Conservation (phyloP, 805 yeast genomes). For the Kazachstania africana region DNA sequence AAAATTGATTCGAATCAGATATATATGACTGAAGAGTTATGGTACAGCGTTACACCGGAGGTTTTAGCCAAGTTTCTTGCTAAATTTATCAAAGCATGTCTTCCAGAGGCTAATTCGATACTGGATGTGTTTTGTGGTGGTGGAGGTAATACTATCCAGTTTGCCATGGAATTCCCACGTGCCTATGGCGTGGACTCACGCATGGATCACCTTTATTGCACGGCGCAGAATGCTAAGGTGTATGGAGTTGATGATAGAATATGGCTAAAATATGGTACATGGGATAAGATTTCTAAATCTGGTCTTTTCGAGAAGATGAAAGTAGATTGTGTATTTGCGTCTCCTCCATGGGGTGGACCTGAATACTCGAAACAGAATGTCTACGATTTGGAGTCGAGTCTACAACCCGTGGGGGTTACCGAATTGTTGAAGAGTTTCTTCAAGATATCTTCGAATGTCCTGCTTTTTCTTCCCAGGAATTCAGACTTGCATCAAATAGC, state of each 20-base stretch:
- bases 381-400: slow-evolving; percentile 35
- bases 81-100: slow-evolving; percentile 36
- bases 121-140: slow-evolving; percentile 79
- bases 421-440: slow-evolving; percentile 33
- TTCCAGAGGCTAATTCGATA: slow-evolving; percentile 37
- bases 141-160: slow-evolving; percentile 76
- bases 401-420: slow-evolving; percentile 39
- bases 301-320: slow-evolving; percentile 11
- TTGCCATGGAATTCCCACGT: slow-evolving; percentile 44
- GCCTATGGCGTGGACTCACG: slow-evolving; percentile 57
- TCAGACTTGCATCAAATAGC: slow-evolving; percentile 42
- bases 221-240: slow-evolving; percentile 50
- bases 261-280: slow-evolving; percentile 38
- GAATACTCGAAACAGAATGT: slow-evolving; percentile 32
- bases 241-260: slow-evolving; percentile 48
- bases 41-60: slow-evolving; percentile 89
- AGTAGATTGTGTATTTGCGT: slow-evolving; percentile 42
- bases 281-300: slow-evolving; percentile 20
- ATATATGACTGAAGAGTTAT: slow-evolving; percentile 55
- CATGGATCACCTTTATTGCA: slow-evolving; percentile 49
- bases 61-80: slow-evolving; percentile 50
- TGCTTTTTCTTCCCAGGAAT: slow-evolving; percentile 54
- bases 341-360: slow-evolving; percentile 90
- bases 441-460: slow-evolving; percentile 35
- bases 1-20: slow-evolving; percentile 53